Conservation (phyloP, 768 basidiomycete species). For the Boletus rufocinnamomeus region DNA sequence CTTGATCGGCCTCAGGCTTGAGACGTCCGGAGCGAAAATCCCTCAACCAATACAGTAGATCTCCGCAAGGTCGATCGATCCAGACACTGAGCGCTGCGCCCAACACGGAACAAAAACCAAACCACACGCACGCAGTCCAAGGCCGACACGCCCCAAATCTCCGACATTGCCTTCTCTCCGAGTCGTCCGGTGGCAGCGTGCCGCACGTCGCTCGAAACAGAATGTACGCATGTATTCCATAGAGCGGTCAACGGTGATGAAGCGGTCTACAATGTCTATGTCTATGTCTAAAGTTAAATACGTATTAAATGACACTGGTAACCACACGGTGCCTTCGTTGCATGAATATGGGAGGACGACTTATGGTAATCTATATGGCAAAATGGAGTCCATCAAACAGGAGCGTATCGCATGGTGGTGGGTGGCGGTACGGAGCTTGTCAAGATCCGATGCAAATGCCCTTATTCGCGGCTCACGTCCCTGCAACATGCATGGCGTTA, state of each 20-base stretch:
- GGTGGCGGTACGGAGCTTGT: background rate
- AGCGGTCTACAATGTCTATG: background rate
- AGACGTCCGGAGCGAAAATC: no score
- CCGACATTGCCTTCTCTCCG: background rate
- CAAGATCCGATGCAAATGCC: background rate
- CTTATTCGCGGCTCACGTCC: slow-evolving; percentile 39
- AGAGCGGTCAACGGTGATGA: background rate
- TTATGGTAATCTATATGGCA: background rate
- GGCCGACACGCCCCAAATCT: background rate
- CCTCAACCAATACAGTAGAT: no score
- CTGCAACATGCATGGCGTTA: slow-evolving; percentile 22
- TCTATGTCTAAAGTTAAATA: background rate
- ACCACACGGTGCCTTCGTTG: no score
- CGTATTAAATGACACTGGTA: background rate
- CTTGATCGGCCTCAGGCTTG: no score
- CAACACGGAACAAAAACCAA: background rate
- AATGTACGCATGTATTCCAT: background rate
- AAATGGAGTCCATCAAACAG: background rate
- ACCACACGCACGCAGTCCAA: background rate
- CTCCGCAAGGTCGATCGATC: no score
- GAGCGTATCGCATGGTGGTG: background rate
- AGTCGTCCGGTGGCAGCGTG: background rate
- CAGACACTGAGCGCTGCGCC: background rate
- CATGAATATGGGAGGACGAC: background rate
- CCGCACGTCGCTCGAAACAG: background rate